Base-by-base conservation (phyloP, 2,329 filamentous ascomycete species). In the Macroventuria anomochaeta region DNA sequence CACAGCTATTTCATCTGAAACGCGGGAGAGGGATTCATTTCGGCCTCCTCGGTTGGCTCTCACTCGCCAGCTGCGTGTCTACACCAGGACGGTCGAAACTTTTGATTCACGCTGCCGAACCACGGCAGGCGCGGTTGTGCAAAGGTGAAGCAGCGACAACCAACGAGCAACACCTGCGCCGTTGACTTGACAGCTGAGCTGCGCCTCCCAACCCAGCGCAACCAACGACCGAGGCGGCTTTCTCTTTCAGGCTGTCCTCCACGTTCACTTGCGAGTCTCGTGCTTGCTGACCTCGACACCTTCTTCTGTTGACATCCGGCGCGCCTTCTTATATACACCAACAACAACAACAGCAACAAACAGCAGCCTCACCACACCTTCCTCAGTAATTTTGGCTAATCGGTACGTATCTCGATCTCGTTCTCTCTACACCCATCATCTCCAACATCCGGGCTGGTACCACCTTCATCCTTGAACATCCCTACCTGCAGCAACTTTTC, bases 1-100 rank as follows among this genome's bases (percentile, higher is more conserved):
- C 68, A 43, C 66, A 52, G 53, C 58, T 53, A 62, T 51, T 42
- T 47, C 42, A 37, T 46, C 65, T 74, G 71, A 74, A 73, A 74
- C 72, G 51, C 62, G 51, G 46, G 43, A 58, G 48, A 60, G 58
- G 61, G 59, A 53, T 61, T 71, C 67, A 70, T 67, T 60, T 71
- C 61, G 58, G 57, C 37, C 20, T 20, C 46, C 42, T 43, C 39
- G 33, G 25, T 29, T 42, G 18, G 31, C 56, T 54, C 57, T 65
- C 56, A 71, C 70, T 74, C 64, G 69, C 51, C 58, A 28, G 58
- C 28, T 36, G 55, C 20, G 49, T 46, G 42, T 42, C 49, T 47
- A 31, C 31, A 48, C 50, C 50, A 47, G 40, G 56, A 46, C 50
- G 43, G 32, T 50, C 55, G 44, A 59, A 53, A 54, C 47, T 46